Conservation (phyloP, 805 yeast genomes). For the Candida ulmi region DNA sequence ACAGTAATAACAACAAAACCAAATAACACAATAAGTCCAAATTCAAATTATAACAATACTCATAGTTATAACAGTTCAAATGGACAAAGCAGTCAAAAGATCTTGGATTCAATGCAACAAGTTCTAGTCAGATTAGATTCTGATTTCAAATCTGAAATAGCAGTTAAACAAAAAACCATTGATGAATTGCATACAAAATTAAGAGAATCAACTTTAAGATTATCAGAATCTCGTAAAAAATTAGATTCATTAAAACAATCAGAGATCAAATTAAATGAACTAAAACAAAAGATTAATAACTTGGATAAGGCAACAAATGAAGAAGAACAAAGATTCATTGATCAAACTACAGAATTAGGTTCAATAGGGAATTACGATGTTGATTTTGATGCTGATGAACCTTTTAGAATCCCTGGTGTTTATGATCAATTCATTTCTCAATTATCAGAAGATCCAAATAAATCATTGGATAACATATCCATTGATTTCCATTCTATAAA, state of each 20-base stretch:
- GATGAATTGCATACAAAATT: constrained; percentile 49
- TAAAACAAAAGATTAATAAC: constrained; percentile 50
- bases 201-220: constrained; percentile 47
- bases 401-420: constrained; percentile 66
- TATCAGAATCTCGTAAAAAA: constrained; percentile 42
- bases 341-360: constrained; percentile 33
- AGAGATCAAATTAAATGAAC: constrained; percentile 38
- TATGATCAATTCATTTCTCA: constrained; percentile 46
- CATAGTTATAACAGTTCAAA: background rate
- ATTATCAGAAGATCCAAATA: constrained; percentile 26
- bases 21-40: background rate
- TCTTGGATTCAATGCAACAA: constrained; percentile 45
- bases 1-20: background rate
- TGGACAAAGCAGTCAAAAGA: constrained; percentile 28
- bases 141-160: constrained; percentile 55
- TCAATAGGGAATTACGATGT: constrained; percentile 40
- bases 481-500: constrained; percentile 15
- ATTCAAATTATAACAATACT: background rate
- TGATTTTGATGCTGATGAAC: constrained; percentile 82
- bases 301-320: constrained; percentile 58
- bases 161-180: constrained; percentile 45
- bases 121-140: constrained; percentile 47
- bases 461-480: constrained; percentile 22
- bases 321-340: constrained; percentile 52
- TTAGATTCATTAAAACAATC: constrained; percentile 47